phyloP scores from a whole-genome alignment of 2,329 filamentous ascomycete species.

The Botrytis squamosa region DNA sequence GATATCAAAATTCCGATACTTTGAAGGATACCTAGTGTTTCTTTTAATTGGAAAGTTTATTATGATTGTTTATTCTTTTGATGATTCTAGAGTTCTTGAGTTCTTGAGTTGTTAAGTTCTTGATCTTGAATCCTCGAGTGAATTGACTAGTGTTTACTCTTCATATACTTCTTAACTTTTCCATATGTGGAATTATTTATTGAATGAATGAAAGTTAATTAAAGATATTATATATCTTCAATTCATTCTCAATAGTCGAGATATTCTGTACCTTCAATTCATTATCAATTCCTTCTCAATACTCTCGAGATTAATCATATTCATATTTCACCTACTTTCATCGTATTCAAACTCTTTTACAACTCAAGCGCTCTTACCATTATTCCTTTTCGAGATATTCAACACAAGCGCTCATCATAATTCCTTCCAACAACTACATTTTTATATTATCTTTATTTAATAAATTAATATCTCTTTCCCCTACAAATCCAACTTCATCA shows the following conservation, averaged over 20 bases:
- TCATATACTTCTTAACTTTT: neutral
- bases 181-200: neutral
- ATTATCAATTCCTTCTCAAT: neutral
- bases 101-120: neutral
- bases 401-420: neutral
- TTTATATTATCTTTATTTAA: neutral
- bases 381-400: neutral
- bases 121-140: neutral
- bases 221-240: neutral
- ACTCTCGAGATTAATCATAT: neutral
- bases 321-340: neutral
- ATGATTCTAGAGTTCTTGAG: neutral
- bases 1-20: no score
- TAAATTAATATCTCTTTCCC: neutral
- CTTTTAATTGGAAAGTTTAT: neutral
- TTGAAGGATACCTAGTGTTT: no score
- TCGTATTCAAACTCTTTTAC: neutral
- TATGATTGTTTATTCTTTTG: neutral
- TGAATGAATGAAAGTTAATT: neutral
- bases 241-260: neutral
- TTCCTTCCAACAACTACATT: neutral
- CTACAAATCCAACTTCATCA: neutral
- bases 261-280: neutral
- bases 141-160: neutral
- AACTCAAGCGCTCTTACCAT: neutral